A percentile compares a stretch with the other conserved stretches of the same genome.
phyloP scores from a whole-genome alignment of 345 rosid genomes.

The Stellera chamaejasme region DNA sequence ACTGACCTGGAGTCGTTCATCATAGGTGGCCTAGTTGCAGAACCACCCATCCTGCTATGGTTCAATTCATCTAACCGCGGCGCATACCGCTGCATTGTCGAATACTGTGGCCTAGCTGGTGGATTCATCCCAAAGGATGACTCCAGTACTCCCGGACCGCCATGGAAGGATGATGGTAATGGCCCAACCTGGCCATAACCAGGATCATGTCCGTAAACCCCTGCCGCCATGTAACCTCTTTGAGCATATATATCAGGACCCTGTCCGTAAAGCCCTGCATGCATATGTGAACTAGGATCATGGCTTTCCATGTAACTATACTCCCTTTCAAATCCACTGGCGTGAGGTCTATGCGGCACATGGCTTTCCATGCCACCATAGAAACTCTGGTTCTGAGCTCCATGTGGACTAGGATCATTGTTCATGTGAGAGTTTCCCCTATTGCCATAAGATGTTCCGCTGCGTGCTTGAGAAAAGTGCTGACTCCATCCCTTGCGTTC shows the following conservation, averaged over 20 bases:
- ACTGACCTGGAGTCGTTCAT: constrained; percentile 12
- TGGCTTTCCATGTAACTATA: too few relatives aligned
- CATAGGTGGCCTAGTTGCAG: constrained; percentile 29
- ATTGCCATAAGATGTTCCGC: constrained; percentile 13
- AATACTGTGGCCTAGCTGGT: constrained; percentile 49
- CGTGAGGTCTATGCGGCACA: constrained; percentile 23
- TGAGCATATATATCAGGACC: constrained; percentile 12
- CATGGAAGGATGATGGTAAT: constrained; percentile 21
- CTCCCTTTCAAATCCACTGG: constrained; percentile 19
- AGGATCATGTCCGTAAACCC: constrained; percentile 6
- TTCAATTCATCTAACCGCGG: constrained; percentile 55
- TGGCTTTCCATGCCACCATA: constrained; percentile 10
- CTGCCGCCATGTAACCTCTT: constrained; percentile 19
- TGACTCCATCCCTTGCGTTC: too few relatives aligned
- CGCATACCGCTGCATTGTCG: constrained; percentile 49
- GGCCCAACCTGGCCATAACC: constrained; percentile 23
- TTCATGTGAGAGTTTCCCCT: constrained; percentile 22
- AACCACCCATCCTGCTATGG: constrained; percentile 26
- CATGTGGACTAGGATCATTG: constrained; percentile 16
- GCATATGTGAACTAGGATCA: constrained; percentile 12
- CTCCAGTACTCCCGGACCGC: constrained; percentile 14
- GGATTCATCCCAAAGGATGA: constrained; percentile 25
- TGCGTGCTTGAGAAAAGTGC: too few relatives aligned
- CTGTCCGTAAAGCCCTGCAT: constrained; percentile 25
- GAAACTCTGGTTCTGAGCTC: constrained; percentile 14